phyloP scores from a whole-genome alignment of 78 protist genomes.

The Abeoforma whisleri region DNA sequence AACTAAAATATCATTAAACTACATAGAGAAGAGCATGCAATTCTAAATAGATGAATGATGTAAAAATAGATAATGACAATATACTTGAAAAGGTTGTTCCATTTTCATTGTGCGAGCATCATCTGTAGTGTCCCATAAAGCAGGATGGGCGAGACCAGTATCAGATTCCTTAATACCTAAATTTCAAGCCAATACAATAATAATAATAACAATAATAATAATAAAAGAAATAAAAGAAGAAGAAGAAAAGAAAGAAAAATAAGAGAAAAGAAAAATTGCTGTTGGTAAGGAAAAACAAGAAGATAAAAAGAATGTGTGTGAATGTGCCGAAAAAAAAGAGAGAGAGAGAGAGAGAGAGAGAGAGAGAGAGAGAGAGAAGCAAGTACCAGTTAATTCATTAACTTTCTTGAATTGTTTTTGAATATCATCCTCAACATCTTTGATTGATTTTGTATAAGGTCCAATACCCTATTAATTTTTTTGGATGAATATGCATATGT shows the following conservation, averaged over 20 bases:
- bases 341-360: not conserved
- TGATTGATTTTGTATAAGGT: conserved; percentile 54
- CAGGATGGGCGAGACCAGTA: conserved; percentile 95
- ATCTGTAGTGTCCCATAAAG: conserved; percentile 89
- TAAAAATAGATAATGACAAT: no score
- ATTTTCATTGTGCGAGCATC: no score
- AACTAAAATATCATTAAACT: no score
- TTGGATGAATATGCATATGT: not conserved
- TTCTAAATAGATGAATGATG: no score
- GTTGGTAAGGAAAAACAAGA: not conserved
- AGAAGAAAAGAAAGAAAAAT: not conserved
- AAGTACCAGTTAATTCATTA: conserved; percentile 45
- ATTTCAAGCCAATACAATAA: no score
- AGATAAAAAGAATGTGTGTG: not conserved
- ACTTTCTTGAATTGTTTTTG: conserved; percentile 38
- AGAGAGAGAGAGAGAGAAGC: not conserved
- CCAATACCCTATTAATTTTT: conserved; percentile 54
- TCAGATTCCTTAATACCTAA: conserved; percentile 93
- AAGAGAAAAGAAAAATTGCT: not conserved
- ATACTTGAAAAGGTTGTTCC: no score
- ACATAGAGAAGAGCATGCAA: no score
- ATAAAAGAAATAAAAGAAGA: not conserved
- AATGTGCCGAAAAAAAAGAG: not conserved
- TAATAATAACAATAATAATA: not conserved
- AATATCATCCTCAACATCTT: conserved; percentile 51